Evolutionary conservation across 192 early-diverging fungal genomes (phyloP).

Genomic region (Chytriomyces sp.): DNA sequence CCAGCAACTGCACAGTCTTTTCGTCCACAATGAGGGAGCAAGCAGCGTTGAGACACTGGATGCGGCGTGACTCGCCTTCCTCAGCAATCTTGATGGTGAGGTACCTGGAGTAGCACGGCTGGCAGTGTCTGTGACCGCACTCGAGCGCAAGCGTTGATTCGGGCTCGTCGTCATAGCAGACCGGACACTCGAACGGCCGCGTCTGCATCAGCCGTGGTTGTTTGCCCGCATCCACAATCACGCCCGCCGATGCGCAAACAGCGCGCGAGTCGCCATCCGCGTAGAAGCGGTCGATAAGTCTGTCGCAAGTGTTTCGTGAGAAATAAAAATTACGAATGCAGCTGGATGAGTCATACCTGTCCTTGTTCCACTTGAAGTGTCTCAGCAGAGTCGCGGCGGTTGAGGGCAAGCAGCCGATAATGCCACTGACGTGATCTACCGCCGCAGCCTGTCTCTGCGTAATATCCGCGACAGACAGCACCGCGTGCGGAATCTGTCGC

Average conservation of each 20-base stretch:
- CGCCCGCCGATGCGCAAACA: constrained; percentile 71
- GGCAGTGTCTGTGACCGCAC: constrained; percentile 90
- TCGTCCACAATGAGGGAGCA: constrained; percentile 87
- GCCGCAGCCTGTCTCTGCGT: constrained; percentile 66
- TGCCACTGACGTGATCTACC: constrained; percentile 71
- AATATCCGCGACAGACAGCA: constrained; percentile 59
- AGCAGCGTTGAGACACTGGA: constrained; percentile 77
- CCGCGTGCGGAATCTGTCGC: too few species aligned
- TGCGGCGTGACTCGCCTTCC: constrained; percentile 87
- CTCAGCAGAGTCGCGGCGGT: constrained; percentile 75
- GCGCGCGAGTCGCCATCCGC: constrained; percentile 68
- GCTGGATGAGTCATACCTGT: neutral
- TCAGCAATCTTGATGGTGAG: constrained; percentile 81
- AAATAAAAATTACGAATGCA: too few species aligned
- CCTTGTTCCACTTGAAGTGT: constrained; percentile 16
- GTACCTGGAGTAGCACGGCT: constrained; percentile 85
- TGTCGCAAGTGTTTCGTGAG: too few species aligned
- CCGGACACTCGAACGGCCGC: constrained; percentile 77
- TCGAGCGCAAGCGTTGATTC: constrained; percentile 70
- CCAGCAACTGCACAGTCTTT: constrained; percentile 73
- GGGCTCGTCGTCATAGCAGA: constrained; percentile 80
- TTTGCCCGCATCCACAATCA: constrained; percentile 58
- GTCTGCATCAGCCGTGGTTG: constrained; percentile 40
- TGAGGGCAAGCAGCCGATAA: constrained; percentile 69
- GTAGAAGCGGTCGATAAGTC: neutral